Conservation (phyloP, 257 asterid genomes). For the Lycium barbarum region DNA sequence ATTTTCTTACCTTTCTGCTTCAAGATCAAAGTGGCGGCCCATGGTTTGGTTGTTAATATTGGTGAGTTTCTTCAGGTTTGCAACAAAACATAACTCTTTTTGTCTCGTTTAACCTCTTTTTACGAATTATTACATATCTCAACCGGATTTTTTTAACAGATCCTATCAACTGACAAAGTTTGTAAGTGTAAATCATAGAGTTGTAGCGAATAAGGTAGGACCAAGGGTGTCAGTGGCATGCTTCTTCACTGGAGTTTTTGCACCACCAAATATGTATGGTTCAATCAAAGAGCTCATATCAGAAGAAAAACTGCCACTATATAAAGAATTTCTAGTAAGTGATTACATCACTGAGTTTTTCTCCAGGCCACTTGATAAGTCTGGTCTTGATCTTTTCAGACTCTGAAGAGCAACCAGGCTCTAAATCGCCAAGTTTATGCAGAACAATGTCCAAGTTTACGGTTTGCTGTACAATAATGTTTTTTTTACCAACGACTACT, state of each 20-base stretch:
- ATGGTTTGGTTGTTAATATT: slow-evolving; percentile 63
- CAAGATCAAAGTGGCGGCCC: slow-evolving; percentile 78
- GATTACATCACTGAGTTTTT: slow-evolving; percentile 53
- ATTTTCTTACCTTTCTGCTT: slow-evolving; percentile 60
- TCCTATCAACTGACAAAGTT: slow-evolving; percentile 64
- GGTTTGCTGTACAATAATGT: neutral
- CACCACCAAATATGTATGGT: slow-evolving; percentile 45
- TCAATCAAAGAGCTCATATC: slow-evolving; percentile 64
- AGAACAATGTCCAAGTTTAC: neutral
- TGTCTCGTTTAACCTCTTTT: neutral
- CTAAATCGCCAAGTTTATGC: neutral
- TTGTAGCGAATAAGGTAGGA: slow-evolving; percentile 56
- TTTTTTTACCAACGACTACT: neutral
- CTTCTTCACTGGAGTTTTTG: slow-evolving; percentile 50
- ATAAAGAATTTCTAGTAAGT: slow-evolving; percentile 54
- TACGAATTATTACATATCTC: neutral
- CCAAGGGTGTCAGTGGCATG: slow-evolving; percentile 78
- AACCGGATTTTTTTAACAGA: slow-evolving; percentile 36
- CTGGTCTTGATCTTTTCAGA: slow-evolving; percentile 60
- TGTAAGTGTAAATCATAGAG: slow-evolving; percentile 67
- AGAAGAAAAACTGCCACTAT: slow-evolving; percentile 41
- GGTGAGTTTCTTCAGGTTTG: slow-evolving; percentile 83
- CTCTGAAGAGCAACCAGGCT: neutral
- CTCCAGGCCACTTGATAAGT: slow-evolving; percentile 44
- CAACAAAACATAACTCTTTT: neutral